Conservation (phyloP, 1,139 yeast species). For the Candida anutae region DNA sequence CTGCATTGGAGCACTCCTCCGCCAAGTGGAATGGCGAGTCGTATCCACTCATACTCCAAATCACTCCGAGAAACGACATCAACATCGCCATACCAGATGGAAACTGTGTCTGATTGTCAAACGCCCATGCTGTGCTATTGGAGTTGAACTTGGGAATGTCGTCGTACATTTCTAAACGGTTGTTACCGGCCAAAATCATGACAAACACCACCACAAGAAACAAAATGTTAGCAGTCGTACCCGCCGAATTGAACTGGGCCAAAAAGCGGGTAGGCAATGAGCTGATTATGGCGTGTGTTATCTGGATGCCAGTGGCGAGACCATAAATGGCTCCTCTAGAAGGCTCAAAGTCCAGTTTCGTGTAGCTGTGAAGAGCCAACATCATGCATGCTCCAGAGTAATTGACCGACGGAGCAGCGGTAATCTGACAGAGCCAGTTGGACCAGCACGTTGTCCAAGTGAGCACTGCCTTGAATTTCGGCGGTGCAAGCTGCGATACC, state of each 20-base stretch:
- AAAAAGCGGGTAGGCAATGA: slow-evolving; percentile 49
- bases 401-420: slow-evolving; percentile 58
- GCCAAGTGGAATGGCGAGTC: slow-evolving; percentile 70
- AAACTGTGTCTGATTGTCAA: slow-evolving; percentile 58
- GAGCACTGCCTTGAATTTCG: slow-evolving; percentile 42
- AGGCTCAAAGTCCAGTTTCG: slow-evolving; percentile 9
- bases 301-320: slow-evolving; percentile 36
- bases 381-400: slow-evolving; percentile 56
- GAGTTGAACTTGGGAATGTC: slow-evolving; percentile 41
- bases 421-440: slow-evolving; percentile 45
- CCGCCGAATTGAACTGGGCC: slow-evolving; percentile 47
- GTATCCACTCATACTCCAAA: slow-evolving; percentile 74
- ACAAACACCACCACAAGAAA: slow-evolving; percentile 51
- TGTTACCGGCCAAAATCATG: slow-evolving; percentile 48
- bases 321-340: slow-evolving; percentile 15
- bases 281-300: slow-evolving; percentile 42
- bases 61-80: slow-evolving; percentile 55
- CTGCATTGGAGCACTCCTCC: slow-evolving; percentile 64
- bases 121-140: slow-evolving; percentile 46
- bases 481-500: slow-evolving; percentile 47
- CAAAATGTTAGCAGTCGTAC: slow-evolving; percentile 43
- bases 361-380: slow-evolving; percentile 41
- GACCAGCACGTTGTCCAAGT: slow-evolving; percentile 29
- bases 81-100: slow-evolving; percentile 58
- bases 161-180: slow-evolving; percentile 20